Evolutionary conservation across 1,139 yeast genomes (phyloP), one percentile per base, ranked within the genome.

Genomic region (Hyphopichia fennica): DNA sequence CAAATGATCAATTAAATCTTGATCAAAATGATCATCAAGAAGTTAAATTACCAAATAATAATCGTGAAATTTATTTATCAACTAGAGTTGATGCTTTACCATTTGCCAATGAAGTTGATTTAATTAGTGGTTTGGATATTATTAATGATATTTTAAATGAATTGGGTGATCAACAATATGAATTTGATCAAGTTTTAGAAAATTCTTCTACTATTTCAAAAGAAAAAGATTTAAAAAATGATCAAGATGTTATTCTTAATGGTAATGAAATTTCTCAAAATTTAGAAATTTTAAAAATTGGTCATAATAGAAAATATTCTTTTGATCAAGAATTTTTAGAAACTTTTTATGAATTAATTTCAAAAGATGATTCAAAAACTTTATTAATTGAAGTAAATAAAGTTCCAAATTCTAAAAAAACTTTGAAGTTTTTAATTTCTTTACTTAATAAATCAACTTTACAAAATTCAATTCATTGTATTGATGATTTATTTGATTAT

Each of bases 41-140:
- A n/a, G 40, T 55, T 39, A 47, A 49, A 14, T 54, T 69, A 43
- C 87, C 91, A 11, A 79, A 84, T 19, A 70, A 75, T 47, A 82
- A 85, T 46, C 88, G 86, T 60, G 80, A 79, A 38, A 69, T 76
- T 27, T 90, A 87, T 56, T 67, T 90, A 45, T 64, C 76, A 20
- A 79, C 93, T 1, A 80, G 95, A 56, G 82, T 91, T 23, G 71
- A 79, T 49, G 86, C 91, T 4, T 69, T 87, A 43, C 85, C 90
- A 1, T 90, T 91, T 66, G 88, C 96, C 9, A 82, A 86, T 50
- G 88, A 81, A 42, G 50, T 72, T 1, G 87, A 82, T 18, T 69
- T 87, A 16, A 67, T 77, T 15, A 70, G 72, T 15, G 73, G 79
- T 31, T 69, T 91, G 52, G 71, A 75, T 13, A 54, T 65, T 6